Conservation (phyloP, 2,329 filamentous ascomycete genomes). For the Phialocephala sp. region DNA sequence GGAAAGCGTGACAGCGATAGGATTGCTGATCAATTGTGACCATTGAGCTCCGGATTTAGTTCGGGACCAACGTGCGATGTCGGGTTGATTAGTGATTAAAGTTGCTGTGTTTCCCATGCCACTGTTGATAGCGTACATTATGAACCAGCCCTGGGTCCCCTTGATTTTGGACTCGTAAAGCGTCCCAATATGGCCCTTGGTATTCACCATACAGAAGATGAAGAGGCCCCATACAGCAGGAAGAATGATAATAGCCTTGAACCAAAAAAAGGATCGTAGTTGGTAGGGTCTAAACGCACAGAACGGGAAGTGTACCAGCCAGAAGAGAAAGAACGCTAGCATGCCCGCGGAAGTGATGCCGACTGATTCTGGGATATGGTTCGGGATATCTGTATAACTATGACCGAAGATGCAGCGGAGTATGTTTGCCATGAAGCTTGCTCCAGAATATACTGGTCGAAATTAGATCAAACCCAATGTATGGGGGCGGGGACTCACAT, state of each 20-base stretch:
- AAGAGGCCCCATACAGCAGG: conserved; percentile 47
- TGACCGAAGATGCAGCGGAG: conserved; percentile 52
- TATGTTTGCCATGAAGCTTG: conserved; percentile 52
- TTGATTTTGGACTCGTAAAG: conserved; percentile 33
- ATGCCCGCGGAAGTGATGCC: conserved; percentile 49
- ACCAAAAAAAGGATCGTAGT: conserved; percentile 51
- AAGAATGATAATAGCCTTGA: conserved; percentile 49
- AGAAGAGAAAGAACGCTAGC: conserved; percentile 60
- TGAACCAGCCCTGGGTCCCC: conserved; percentile 43
- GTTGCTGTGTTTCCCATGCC: conserved; percentile 48
- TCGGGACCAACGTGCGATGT: conserved; percentile 50
- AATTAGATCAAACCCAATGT: conserved; percentile 1
- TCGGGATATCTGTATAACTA: conserved; percentile 46
- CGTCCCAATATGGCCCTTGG: conserved; percentile 43
- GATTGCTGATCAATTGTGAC: conserved; percentile 50
- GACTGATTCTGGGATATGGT: conserved; percentile 45
- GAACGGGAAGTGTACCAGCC: conserved; percentile 57
- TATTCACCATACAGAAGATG: conserved; percentile 49
- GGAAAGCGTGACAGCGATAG: conserved; percentile 49
- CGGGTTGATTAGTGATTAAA: conserved; percentile 50
- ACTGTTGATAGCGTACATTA: conserved; percentile 48
- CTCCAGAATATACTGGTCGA: conserved; percentile 51
- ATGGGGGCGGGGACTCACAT: conserved; percentile 52
- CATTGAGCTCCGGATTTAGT: conserved; percentile 48
- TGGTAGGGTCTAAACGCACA: conserved; percentile 51